Base-by-base conservation (phyloP, 345 rosid species). In the Syzygium aqueum region DNA sequence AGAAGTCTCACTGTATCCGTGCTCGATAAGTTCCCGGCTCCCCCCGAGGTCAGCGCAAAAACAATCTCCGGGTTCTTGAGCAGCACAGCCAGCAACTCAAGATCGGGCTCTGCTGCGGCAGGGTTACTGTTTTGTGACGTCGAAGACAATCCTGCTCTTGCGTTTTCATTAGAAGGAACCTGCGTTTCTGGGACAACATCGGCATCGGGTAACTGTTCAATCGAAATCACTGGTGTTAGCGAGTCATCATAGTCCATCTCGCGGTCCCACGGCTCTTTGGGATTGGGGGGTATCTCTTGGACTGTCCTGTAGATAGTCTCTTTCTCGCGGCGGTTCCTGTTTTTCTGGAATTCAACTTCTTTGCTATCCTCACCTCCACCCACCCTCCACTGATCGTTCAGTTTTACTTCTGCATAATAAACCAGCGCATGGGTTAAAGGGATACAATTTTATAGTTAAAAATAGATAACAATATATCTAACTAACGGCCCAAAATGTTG, bases 201-300 rank as follows among this genome's bases (percentile, higher is more conserved):
- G 30, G 90, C 89, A 89, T 95, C 96, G 49, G 97, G 98, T 85
- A 91, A 93, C 94, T 98, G 99, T 90, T 96, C 96, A 57, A 92
- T 89, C 9, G 97, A 98, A 54, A 98, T 95, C 88, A 93, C 95
- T 17, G 94, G 96, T 84, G 99, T 98, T 92, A 96, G 88, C 77
- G 97, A 87, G 91, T 98, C 99, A 87, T 96, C 99, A 89, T 90
- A 93, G 89, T 98, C 98, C 96, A 98, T 96, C 89, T 98, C 99
- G 30, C 91, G 85, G 91, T 96, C 99, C 99, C 99, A 98, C 9
- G 99, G 99, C 87, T 94, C 99, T 93, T 94, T 98, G 52, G 99
- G 98, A 84, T 96, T 95, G 52, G 87, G 90, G 22, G 99, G 98
- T 89, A 98, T 94, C 89, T 92, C 94, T 87, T 90, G 93, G 52